Evolutionary conservation across 2,329 filamentous ascomycete genomes (phyloP), one percentile per base, ranked within the genome.

Genomic region (Alternaria ventricosa): DNA sequence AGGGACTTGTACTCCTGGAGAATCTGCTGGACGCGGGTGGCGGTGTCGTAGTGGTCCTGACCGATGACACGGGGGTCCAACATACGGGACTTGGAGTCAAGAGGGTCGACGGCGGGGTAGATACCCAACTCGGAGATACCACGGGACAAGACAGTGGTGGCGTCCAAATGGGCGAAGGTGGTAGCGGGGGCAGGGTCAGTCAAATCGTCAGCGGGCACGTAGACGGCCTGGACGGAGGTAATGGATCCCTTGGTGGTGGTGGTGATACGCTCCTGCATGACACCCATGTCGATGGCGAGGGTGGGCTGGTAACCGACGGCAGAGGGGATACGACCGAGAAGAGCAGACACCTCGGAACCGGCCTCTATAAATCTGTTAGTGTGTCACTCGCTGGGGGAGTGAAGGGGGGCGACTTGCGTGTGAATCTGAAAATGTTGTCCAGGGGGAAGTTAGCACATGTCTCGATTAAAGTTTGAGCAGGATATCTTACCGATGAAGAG

Each of bases 71-170:
- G 94, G 85, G 96, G 93, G 87, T 98, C 96, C 81, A 99, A 88
- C 92, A 99, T 97, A 90, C 96, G 94, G 75, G 94, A 98, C 87
- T 97, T 97, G 83, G 94, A 97, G 88, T 98, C 96, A 73, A 99
- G 94, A 86, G 96, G 96, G 84, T 99, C 96, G 89, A 99, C 96
- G 80, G 96, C 96, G 79, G 96, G 96, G 90, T 99, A 99, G 88
- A 98, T 99, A 94, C 96, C 96, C 90, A 99, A 89, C 89, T 99
- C 96, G 75, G 96, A 98, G 84, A 99, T 99, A 94, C 96, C 95
- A 92, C 96, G 95, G 81, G 96, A 99, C 89, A 99, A 89, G 84
- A 98, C 96, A 90, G 96, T 99, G 85, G 96, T 99, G 89, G 96
- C 96, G 88, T 99, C 96, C 91, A 99, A 92, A 86, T 99, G 96